Base-by-base conservation (phyloP, 2,329 filamentous ascomycete genomes). In the Sporothrix brunneoviolacea region DNA sequence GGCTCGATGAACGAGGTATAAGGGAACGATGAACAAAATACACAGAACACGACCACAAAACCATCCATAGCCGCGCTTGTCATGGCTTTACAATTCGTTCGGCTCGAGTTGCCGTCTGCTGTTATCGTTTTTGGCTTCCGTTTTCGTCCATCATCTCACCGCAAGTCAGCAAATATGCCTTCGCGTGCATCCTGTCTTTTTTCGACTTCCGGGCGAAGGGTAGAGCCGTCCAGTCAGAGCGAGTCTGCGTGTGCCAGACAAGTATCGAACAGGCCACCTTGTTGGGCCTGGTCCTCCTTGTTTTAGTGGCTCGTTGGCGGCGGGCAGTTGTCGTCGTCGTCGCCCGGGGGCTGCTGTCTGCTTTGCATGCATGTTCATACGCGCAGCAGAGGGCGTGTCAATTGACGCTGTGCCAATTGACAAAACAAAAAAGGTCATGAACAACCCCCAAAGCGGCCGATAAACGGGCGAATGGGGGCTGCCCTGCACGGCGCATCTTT, bases 31-130 rank as follows among this genome's bases (percentile, higher is more conserved):
- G 33, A 21, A 13, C 33, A 12, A 30, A 21, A 18, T 21, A 22
- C 13, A 15, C 7, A n/a, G 33, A 19, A 15, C 15, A 3, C n/a
- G 13, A 21, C 4, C n/a, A 16, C 9, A 12, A 9, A 48, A 40
- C n/a, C n/a, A 33, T 15, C 2, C 45, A 33, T 48, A 40, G 45
- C 45, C 45, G 36, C 45, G 45, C 45, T 41, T 48, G 27, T 48
- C 27, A 12, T 21, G 24, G 9, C 32, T 4, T 16, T 22, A 22
- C 35, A 18, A 38, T 38, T 39, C 35, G 24, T 16, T 32, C 44
- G 43, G 33, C 35, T 30, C 28, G n/a, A 4, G 3, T 24, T 13
- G 30, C 9, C 24, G 22, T n/a, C 16, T 15, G 35, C 21, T 15
- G 22, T 39, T 39, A 10, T 33, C 32, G 9, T 5, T 40, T 48